Evolutionary conservation across 2,329 filamentous ascomycete genomes (phyloP), one percentile per base, ranked within the genome.

Genomic region (Fusarium liriodendri): DNA sequence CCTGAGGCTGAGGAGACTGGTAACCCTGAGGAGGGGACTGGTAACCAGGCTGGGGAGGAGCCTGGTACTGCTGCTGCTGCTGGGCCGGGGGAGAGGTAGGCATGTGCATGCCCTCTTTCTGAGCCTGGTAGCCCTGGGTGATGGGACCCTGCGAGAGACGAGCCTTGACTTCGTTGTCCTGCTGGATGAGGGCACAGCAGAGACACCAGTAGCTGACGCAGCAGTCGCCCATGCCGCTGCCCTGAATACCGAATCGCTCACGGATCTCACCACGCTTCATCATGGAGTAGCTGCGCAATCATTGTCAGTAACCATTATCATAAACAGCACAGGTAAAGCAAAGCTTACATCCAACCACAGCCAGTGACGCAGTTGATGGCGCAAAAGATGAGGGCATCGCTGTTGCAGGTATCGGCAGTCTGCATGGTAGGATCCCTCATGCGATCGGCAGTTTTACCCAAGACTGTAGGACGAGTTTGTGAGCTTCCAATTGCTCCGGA

Each of bases 151-250:
- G 72, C 11, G 77, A 70, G 69, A 78, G 50, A 75, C 78, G 65
- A 75, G 75, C 35, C 73, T 78, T 76, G 72, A 87, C 84, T 76
- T 91, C 89, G 73, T 89, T 89, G 67, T 90, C 88, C 65, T 90
- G 85, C 82, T 91, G 89, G 71, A 90, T 84, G 66, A 90, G 79
- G 7, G 84, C 83, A 76, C 89, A 91, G 84, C 88, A 90, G 38
- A 83, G 78, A 78, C 89, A 91, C 82, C 85, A 91, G 79, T 82
- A 89, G 16, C 85, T 81, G n/a, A 82, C 79, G 74, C 86, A 87
- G 81, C 85, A 91, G 78, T 91, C 89, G 37, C 80, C 80, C 67
- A 79, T 79, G 40, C 83, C 83, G 57, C 81, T 83, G 38, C 89
- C 89, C 54, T 87, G 79, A 76, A 91, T 89, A 72, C 83, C 84